Percentiles rank a stretch among this genome's conserved stretches.
Conservation (phyloP, 1,284 basidiomycete genomes). For the Polyporus tsugae region DNA sequence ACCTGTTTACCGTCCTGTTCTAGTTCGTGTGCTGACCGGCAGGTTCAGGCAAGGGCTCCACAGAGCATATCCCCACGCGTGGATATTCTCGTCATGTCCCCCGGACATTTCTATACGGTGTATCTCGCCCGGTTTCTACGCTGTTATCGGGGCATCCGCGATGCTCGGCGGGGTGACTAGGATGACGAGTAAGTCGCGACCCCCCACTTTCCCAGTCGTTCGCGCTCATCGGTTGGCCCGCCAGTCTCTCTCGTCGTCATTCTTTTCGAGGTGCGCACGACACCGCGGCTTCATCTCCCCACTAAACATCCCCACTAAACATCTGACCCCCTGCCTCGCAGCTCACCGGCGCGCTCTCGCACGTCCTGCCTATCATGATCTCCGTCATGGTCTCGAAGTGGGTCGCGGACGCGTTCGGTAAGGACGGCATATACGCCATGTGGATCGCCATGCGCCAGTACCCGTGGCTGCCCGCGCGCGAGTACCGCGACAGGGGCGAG, state of each 20-base stretch:
- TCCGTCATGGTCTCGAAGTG: slow-evolving; percentile 80
- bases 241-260: slow-evolving; percentile 79
- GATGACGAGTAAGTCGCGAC: slow-evolving; percentile 70
- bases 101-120: slow-evolving; percentile 73
- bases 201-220: neutral
- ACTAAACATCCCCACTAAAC: neutral
- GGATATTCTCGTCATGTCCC: slow-evolving; percentile 75
- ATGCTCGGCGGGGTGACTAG: slow-evolving; percentile 84
- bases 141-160: slow-evolving; percentile 83
- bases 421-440: slow-evolving; percentile 78
- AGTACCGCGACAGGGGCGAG: slow-evolving; percentile 72
- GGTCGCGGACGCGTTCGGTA: slow-evolving; percentile 76
- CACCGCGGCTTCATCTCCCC: neutral
- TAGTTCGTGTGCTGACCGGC: neutral
- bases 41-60: slow-evolving; percentile 67
- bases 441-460: slow-evolving; percentile 79
- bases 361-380: slow-evolving; percentile 83
- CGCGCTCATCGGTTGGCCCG: neutral
- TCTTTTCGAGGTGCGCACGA: slow-evolving; percentile 64
- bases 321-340: slow-evolving; percentile 16
- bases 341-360: slow-evolving; percentile 77
- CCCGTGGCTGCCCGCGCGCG: slow-evolving; percentile 77
- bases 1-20: neutral
- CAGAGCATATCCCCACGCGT: slow-evolving; percentile 65
- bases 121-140: slow-evolving; percentile 84